These are phyloP conservation scores for Calonectria henricotiae DNA, from an alignment of 2,329 filamentous ascomycete genomes.

Conservation along the genomic window DNA sequence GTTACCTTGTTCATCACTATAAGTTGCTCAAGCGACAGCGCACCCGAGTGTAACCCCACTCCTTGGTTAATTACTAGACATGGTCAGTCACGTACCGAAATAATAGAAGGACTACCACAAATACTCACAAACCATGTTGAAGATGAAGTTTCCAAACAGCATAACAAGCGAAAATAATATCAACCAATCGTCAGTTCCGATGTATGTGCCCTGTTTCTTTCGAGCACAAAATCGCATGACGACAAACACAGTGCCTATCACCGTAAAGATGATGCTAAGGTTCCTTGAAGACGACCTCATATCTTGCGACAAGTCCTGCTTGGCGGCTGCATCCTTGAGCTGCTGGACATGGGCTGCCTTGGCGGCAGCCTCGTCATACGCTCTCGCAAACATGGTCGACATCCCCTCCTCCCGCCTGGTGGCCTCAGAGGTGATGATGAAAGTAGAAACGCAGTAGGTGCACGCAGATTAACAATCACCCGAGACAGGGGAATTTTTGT, in stretches of 20 bases:
- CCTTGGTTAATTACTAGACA: not conserved
- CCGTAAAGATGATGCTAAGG: constrained; percentile 11
- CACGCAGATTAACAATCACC: not conserved
- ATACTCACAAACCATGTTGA: constrained; percentile 4
- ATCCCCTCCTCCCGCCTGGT: not conserved
- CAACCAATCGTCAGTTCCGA: constrained; percentile 10
- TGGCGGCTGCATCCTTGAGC: not conserved
- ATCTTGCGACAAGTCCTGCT: not conserved
- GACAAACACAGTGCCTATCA: not conserved
- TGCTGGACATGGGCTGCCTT: not conserved
- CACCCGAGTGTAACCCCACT: constrained; percentile 8
- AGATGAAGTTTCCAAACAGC: constrained; percentile 1
- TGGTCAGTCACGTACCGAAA: not conserved
- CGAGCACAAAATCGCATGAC: not conserved
- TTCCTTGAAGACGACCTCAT: not conserved
- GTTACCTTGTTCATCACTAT: not conserved
- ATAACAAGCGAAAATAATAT: not conserved
- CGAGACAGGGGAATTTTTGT: not conserved
- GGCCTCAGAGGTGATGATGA: not conserved
- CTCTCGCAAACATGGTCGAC: constrained; percentile 8
- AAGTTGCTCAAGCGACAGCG: not conserved
- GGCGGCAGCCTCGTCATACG: constrained; percentile 7
- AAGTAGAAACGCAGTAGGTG: not conserved
- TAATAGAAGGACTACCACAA: too few species aligned
- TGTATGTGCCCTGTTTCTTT: constrained; percentile 1